A percentile compares a stretch with the other conserved stretches of the same genome.
phyloP scores from a whole-genome alignment of 495 filamentous ascomycete genomes.

The Neurospora sp. region DNA sequence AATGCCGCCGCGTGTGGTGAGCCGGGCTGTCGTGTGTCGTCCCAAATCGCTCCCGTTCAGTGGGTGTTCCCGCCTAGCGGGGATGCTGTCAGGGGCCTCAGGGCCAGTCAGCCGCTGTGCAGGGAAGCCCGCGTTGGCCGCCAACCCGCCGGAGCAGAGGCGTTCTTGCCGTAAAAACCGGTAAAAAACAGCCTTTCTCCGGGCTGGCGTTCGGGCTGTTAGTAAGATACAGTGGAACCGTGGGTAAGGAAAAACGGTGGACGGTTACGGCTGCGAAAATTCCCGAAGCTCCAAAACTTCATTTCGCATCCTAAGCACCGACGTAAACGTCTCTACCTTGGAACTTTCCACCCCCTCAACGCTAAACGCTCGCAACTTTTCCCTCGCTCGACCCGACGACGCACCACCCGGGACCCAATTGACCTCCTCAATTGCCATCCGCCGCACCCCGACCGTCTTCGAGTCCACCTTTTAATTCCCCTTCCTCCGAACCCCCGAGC shows the following conservation, averaged over 20 bases:
- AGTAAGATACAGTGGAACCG: neutral
- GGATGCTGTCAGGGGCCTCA: neutral
- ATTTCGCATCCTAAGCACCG: slow-evolving; percentile 12
- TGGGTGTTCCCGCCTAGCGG: neutral
- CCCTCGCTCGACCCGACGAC: slow-evolving; percentile 12
- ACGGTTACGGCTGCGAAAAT: slow-evolving; percentile 15
- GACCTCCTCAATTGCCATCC: slow-evolving; percentile 16
- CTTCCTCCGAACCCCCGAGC: slow-evolving; percentile 2
- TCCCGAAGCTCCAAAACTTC: slow-evolving; percentile 24
- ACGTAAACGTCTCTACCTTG: slow-evolving; percentile 4
- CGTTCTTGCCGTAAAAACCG: neutral
- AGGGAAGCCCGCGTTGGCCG: neutral
- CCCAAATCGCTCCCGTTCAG: neutral
- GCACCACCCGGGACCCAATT: slow-evolving; percentile 18
- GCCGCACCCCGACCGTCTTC: neutral
- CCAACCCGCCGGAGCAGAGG: neutral
- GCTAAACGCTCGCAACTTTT: neutral
- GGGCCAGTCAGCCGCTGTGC: neutral
- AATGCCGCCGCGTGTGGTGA: neutral
- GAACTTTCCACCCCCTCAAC: neutral
- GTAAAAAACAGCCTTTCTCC: neutral
- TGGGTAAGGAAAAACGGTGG: slow-evolving; percentile 12
- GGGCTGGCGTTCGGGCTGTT: neutral
- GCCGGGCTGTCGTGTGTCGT: neutral
- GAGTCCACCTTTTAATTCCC: slow-evolving; percentile 4